These are phyloP conservation scores for Pythium dissimile DNA, from an alignment of 352 stramenopile genomes.

Conservation along the genomic window DNA sequence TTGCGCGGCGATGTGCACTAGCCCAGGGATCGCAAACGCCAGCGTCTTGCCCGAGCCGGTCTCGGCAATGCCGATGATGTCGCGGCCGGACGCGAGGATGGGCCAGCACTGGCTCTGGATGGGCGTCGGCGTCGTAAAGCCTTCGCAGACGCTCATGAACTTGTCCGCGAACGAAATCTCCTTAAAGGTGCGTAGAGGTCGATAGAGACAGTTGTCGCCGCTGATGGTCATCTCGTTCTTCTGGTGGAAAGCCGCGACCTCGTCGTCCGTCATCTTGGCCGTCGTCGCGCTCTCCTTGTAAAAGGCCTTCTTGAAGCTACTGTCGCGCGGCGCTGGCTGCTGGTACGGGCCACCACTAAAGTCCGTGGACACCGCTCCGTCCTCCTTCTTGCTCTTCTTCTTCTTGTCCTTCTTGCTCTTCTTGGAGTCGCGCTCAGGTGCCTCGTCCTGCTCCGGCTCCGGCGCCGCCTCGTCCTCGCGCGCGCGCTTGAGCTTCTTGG, in stretches of 20 bases:
- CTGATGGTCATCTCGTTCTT: slow-evolving; percentile 82
- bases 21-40: slow-evolving; percentile 92
- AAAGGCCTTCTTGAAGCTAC: slow-evolving; percentile 82
- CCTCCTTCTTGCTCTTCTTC: not conserved
- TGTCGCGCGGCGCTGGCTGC: slow-evolving; percentile 54
- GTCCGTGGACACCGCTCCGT: slow-evolving; percentile 30
- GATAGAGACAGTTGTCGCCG: slow-evolving; percentile 88
- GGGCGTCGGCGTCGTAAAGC: slow-evolving; percentile 92
- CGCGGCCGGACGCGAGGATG: slow-evolving; percentile 77
- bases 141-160: slow-evolving; percentile 87
- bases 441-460: slow-evolving; percentile 5
- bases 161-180: slow-evolving; percentile 76
- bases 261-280: slow-evolving; percentile 70
- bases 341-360: slow-evolving; percentile 75
- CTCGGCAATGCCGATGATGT: slow-evolving; percentile 92
- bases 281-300: slow-evolving; percentile 76
- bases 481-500: slow-evolving; percentile 35
- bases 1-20: slow-evolving; percentile 85
- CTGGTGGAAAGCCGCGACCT: slow-evolving; percentile 85
- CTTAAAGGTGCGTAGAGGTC: slow-evolving; percentile 61
- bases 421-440: slow-evolving; percentile 1
- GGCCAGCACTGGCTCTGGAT: slow-evolving; percentile 98
- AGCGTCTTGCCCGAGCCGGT: slow-evolving; percentile 96
- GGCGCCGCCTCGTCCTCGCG: slow-evolving; percentile 15
- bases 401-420: slow-evolving; percentile 37